Conservation (phyloP, 1,284 basidiomycete genomes). For the Neolentinus lepideus region DNA sequence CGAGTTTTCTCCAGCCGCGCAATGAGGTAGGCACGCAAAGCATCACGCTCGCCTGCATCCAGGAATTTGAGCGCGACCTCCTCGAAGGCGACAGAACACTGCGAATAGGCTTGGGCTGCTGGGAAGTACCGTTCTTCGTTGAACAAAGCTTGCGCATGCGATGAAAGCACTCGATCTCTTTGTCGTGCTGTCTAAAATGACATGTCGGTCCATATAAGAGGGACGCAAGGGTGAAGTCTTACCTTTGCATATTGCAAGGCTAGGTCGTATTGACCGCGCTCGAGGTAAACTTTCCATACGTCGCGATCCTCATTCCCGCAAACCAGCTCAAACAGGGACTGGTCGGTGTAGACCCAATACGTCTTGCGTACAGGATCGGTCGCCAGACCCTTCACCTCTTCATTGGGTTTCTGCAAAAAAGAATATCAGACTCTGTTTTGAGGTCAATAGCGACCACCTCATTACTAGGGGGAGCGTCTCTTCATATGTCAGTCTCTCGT, state of each 20-base stretch:
- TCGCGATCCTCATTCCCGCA: conserved; percentile 88
- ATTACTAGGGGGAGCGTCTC: conserved; percentile 76
- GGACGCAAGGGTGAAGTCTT: conserved; percentile 9
- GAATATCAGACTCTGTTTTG: not conserved
- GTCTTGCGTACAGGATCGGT: conserved; percentile 85
- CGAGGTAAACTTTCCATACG: conserved; percentile 90
- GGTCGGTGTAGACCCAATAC: conserved; percentile 92
- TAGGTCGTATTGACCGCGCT: conserved; percentile 68
- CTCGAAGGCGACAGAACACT: conserved; percentile 86
- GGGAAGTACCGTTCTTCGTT: conserved; percentile 80
- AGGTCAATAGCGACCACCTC: not conserved
- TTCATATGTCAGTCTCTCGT: conserved; percentile 81
- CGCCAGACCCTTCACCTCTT: conserved; percentile 66
- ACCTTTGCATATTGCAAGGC: conserved; percentile 84
- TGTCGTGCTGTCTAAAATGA: conserved; percentile 67
- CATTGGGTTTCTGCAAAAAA: conserved; percentile 55
- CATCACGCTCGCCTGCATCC: conserved; percentile 89
- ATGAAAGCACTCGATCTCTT: conserved; percentile 77
- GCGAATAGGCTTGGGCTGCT: conserved; percentile 88
- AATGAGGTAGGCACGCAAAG: conserved; percentile 85
- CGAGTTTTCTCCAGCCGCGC: conserved; percentile 78
- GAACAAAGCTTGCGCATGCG: conserved; percentile 85
- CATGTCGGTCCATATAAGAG: conserved; percentile 1
- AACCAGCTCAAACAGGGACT: conserved; percentile 86
- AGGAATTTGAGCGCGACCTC: conserved; percentile 89